Percentiles rank a stretch among this genome's conserved stretches.
Conservation (phyloP, 2,329 filamentous ascomycete genomes). For the Stachybotrys chlorohalonatus region DNA sequence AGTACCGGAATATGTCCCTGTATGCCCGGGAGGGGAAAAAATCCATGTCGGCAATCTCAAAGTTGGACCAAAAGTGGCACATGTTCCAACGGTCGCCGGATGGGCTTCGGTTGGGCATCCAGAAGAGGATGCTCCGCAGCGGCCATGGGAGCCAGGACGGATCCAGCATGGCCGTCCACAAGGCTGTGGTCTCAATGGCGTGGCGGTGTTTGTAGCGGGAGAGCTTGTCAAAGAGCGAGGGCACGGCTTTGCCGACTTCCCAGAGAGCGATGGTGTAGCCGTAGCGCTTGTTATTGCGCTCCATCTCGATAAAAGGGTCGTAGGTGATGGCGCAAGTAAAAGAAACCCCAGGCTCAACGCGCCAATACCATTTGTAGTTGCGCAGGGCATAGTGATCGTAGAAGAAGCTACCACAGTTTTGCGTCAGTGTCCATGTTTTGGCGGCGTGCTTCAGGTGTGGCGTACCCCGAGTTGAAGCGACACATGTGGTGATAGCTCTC, state of each 20-base stretch:
- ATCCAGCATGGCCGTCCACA: constrained; percentile 31
- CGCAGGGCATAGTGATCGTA: constrained; percentile 30
- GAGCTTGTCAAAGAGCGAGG: constrained; percentile 29
- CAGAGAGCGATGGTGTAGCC: constrained; percentile 34
- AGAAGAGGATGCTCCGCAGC: constrained; percentile 25
- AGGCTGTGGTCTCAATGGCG: constrained; percentile 20
- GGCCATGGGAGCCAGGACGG: constrained; percentile 33
- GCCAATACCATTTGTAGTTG: constrained; percentile 38
- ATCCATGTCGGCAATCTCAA: constrained; percentile 36
- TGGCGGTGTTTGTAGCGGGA: constrained; percentile 30
- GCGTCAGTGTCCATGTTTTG: background rate
- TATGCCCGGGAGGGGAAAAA: constrained; percentile 31
- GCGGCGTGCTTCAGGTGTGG: constrained; percentile 1
- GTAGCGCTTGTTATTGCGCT: constrained; percentile 31
- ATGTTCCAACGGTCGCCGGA: constrained; percentile 32
- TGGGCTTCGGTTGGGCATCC: constrained; percentile 25
- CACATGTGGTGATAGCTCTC: constrained; percentile 33
- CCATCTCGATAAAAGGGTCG: constrained; percentile 37
- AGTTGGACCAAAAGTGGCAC: constrained; percentile 40
- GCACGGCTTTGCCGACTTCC: constrained; percentile 32
- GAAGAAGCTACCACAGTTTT: constrained; percentile 23
- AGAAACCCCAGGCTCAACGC: constrained; percentile 34
- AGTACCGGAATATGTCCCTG: constrained; percentile 28
- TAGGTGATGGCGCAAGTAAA: constrained; percentile 37
- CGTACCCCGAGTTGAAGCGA: constrained; percentile 33